Evolutionary conservation across 257 asterid species (phyloP).

Genomic region (Penstemon davidsonii): DNA sequence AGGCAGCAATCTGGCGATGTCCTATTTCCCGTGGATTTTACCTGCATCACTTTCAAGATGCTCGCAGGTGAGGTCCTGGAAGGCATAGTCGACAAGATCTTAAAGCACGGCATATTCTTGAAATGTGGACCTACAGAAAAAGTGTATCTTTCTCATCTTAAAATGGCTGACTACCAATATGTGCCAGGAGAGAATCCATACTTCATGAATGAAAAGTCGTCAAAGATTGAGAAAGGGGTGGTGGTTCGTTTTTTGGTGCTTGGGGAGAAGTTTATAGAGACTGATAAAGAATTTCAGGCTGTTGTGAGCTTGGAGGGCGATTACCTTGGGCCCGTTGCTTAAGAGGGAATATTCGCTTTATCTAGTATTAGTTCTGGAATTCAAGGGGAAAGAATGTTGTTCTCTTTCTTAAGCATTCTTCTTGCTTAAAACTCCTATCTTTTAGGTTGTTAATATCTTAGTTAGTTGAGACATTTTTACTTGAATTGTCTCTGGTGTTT

Average conservation of each 20-base stretch:
- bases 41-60: conserved; percentile 80
- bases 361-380: neutral
- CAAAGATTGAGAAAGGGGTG: conserved; percentile 71
- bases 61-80: conserved; percentile 70
- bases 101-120: conserved; percentile 76
- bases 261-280: conserved; percentile 73
- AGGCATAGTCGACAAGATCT: conserved; percentile 65
- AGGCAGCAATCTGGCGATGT: conserved; percentile 74
- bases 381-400: neutral
- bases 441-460: neutral
- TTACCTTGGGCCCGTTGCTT: conserved; percentile 76
- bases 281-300: conserved; percentile 68
- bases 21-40: conserved; percentile 73
- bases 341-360: conserved; percentile 1
- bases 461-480: neutral
- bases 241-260: conserved; percentile 62
- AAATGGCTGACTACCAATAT: conserved; percentile 64
- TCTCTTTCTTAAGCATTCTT: neutral
- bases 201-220: conserved; percentile 61
- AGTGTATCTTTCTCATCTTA: conserved; percentile 59
- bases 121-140: conserved; percentile 67
- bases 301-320: conserved; percentile 81
- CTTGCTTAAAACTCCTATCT: neutral
- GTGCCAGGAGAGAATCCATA: conserved; percentile 77
- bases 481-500: conserved; percentile 18